Evolutionary conservation across 208 protist genomes (phyloP), one percentile per base, ranked within the genome.

Genomic region (Kentomonas sorsogonicus): DNA sequence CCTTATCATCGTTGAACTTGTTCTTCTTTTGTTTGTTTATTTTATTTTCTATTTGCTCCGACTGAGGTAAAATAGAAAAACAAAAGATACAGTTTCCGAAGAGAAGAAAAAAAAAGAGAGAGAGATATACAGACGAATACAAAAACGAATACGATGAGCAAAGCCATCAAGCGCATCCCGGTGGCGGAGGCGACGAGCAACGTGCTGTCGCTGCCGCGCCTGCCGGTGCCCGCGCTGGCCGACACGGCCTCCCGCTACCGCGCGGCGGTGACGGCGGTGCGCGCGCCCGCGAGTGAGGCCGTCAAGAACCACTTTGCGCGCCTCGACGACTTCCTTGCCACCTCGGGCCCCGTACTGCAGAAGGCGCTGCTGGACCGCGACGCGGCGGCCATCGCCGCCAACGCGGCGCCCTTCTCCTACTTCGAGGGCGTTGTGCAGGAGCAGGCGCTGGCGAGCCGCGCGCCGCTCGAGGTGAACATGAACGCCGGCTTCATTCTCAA

Each of bases 401-500:
- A 71, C 10, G 45, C 31, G 6, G 79, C 74, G 22, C 85, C 90
- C 11, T 85, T 73, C 63, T 86, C 72, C 1, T 91, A 91, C 51
- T 69, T 93, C 53, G 85, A 93, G 55, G 53, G 57, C 20, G 36
- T 91, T 13, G 72, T 83, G 66, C 55, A 81, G 11, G 41, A 70
- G 29, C 44, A 65, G 33, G 74, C 76, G 22, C 69, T 93, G 39
- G 70, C 9, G n/a, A 76, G 69, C 52, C 80, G 90, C 10, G 67
- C 44, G 9, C 85, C 84, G 34, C 62, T 83, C 9, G 79, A 78
- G 38, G 83, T 96, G 22, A 72, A 96, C 64, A 79, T 66, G 44
- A 89, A 87, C 60, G 68, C 80, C 2, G 57, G 58, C 26, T 83
- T 94, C 38, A 69, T 86, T 10, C 47, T 93, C n/a, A 78, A 87